Base-by-base conservation (phyloP, 371 early-diverging fungal genomes). In the Zopfochytrium polystomum region DNA sequence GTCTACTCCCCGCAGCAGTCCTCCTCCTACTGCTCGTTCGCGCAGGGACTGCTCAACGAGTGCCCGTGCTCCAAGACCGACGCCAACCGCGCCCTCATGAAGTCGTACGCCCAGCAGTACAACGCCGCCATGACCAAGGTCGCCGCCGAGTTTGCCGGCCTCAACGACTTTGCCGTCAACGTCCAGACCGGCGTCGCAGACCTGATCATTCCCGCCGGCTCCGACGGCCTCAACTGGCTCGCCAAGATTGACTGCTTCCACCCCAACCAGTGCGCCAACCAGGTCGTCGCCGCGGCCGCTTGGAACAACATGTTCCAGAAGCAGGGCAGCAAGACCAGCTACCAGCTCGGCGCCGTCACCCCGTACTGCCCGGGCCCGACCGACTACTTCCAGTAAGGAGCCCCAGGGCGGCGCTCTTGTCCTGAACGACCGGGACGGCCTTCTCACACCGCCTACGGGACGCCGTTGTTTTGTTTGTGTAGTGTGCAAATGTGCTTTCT, bases 211-310 rank as follows among this genome's bases (percentile, higher is more conserved):
- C 9, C 11, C n/a, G 79, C 76, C 4, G 74, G 84, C 58, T 75
- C 75, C 2, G 60, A 66, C 23, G 80, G 80, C 59, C 82, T 82
- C 64, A 66, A 79, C 22, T 86, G 78, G 67, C 60, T 85, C 58
- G 82, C 85, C 52, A 79, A 80, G 1, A 63, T 84, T 29, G 85
- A 86, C 64, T 86, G 86, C 66, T 85, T 86, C 63, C 86, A 86
- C 65, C 86, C 86, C 20, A 80, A 80, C 63, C 76, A 64, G 48
- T 83, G 83, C 46, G 83, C 85, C 13, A 82, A 86, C 61, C 79
- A 80, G 57, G 63, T 84, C 27, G 80, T 86, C 80, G 80, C 85
- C 15, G 77, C 75, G 15, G 66, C 76, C 13, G 58, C 83, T 31
- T 86, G 86, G 86, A 85, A 86, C 52, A 64, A 64, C 57, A 23